phyloP scores from a whole-genome alignment of 306 rosid genomes.

The Styphnolobium japonicum region DNA sequence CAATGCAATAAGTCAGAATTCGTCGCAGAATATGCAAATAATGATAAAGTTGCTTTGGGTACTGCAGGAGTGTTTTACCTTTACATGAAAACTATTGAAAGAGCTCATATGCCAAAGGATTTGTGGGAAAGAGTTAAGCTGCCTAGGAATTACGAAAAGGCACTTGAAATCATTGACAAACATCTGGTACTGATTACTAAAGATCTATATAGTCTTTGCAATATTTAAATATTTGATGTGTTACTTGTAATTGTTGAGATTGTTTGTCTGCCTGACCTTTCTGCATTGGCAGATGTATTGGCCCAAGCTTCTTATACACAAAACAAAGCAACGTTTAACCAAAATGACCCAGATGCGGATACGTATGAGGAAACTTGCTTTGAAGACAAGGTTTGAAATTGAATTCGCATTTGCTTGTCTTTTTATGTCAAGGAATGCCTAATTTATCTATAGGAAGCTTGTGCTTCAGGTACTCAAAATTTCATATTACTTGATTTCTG shows the following conservation, averaged over 20 bases:
- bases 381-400: conserved; percentile 70
- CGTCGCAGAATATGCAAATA: not conserved
- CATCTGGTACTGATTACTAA: conserved; percentile 79
- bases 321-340: conserved; percentile 83
- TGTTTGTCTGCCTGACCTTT: conserved; percentile 7
- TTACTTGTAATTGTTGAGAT: not conserved
- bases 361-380: conserved; percentile 88
- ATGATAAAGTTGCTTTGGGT: conserved; percentile 19
- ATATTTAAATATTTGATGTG: not conserved
- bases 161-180: conserved; percentile 82
- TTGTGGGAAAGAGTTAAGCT: conserved; percentile 96
- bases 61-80: conserved; percentile 87
- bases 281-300: conserved; percentile 70
- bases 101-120: conserved; percentile 91
- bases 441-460: not conserved
- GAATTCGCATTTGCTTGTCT: conserved; percentile 3
- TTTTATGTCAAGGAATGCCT: not conserved
- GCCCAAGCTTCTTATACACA: conserved; percentile 92
- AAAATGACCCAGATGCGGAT: conserved; percentile 97
- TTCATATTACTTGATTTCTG: conserved; percentile 1
- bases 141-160: conserved; percentile 83
- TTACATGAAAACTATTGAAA: conserved; percentile 89
- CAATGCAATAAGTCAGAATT: not conserved
- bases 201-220: not conserved
- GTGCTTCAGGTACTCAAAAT: not conserved